A percentile compares a stretch with the other conserved stretches of the same genome.
phyloP scores from a whole-genome alignment of 495 filamentous ascomycete genomes.

The Xylaria scruposa region DNA sequence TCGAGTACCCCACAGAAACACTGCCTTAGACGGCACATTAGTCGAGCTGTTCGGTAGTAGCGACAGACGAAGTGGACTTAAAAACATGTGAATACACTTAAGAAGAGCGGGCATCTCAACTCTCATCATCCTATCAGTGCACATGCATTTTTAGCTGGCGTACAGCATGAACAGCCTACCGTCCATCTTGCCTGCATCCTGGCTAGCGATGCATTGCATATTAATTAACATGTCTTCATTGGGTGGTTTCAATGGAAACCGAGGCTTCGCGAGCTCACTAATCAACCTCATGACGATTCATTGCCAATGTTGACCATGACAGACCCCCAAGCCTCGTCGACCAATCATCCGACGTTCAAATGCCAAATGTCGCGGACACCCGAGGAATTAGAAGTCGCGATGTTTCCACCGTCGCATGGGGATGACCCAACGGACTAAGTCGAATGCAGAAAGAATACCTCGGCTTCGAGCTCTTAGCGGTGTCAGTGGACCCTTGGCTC shows the following conservation, averaged over 20 bases:
- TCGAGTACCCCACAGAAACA: neutral
- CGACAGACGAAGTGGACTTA: neutral
- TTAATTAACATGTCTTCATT: neutral
- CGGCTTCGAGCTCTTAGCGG: conserved; percentile 23
- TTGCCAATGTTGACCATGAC: neutral
- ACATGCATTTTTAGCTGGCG: too few relatives aligned
- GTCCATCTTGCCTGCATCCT: neutral
- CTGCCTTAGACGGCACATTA: neutral
- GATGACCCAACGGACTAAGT: conserved; percentile 11
- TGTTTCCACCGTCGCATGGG: conserved; percentile 13
- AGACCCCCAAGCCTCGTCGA: neutral
- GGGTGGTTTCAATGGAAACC: neutral
- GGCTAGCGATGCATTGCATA: neutral
- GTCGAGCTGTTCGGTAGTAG: neutral
- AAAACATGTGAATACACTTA: conserved; percentile 15
- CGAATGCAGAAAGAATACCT: conserved; percentile 22
- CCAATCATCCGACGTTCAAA: conserved; percentile 18
- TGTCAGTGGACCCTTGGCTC: neutral
- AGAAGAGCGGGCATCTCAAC: neutral
- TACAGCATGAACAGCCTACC: too few relatives aligned
- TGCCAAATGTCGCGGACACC: neutral
- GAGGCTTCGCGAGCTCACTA: neutral
- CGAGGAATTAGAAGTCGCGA: conserved; percentile 20
- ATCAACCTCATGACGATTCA: neutral
- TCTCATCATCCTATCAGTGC: neutral